These are phyloP conservation scores for Sporothrix dimorphospora DNA, from an alignment of 2,329 filamentous ascomycete species.

Conservation along the genomic window DNA sequence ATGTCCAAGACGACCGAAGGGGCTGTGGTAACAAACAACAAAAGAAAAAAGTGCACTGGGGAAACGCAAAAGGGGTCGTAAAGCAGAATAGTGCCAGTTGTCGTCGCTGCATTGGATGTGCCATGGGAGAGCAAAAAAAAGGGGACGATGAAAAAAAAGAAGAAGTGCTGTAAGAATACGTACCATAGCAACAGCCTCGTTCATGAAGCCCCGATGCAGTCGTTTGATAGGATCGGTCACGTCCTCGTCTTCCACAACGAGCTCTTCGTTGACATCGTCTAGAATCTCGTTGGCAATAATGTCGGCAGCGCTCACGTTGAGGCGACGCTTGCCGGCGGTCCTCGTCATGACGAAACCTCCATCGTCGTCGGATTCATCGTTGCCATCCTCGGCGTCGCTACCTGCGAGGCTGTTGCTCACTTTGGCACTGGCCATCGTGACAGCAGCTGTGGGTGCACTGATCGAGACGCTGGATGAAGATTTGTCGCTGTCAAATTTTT, in stretches of 20 bases:
- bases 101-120: neutral
- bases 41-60: neutral
- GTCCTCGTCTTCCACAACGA: constrained; percentile 33
- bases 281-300: constrained; percentile 35
- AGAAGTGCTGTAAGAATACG: constrained; percentile 37
- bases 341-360: constrained; percentile 35
- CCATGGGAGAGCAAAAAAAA: neutral
- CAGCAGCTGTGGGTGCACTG: neutral
- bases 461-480: neutral
- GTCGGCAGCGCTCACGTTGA: constrained; percentile 33
- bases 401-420: constrained; percentile 18
- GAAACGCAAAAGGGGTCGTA: neutral
- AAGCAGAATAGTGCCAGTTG: neutral
- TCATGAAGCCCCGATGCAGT: constrained; percentile 69
- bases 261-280: constrained; percentile 39
- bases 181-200: constrained; percentile 85
- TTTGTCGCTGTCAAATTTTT: neutral
- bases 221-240: constrained; percentile 40
- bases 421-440: constrained; percentile 28
- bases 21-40: neutral
- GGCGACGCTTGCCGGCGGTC: constrained; percentile 35
- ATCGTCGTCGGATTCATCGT: constrained; percentile 31
- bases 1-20: neutral
- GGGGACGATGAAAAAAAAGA: neutral
- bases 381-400: constrained; percentile 30